A percentile compares a stretch with the other conserved stretches of the same genome.
Evolutionary conservation across 495 filamentous ascomycete species (phyloP).

Genomic region (Penicillium coprophilum): DNA sequence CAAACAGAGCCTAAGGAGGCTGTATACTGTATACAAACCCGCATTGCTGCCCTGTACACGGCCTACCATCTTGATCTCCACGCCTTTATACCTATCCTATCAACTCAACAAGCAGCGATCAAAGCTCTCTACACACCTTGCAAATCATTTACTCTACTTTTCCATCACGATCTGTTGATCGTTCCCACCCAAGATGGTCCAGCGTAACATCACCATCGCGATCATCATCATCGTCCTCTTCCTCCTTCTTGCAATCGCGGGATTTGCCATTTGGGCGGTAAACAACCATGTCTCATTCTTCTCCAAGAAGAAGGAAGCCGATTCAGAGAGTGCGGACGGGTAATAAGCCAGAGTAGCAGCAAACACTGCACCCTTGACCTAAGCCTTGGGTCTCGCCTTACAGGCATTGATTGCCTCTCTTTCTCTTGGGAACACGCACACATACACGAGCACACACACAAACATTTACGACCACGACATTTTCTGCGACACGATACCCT

Average conservation of each 20-base stretch:
- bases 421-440: not conserved
- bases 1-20: constrained; percentile 4
- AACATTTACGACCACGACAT: constrained; percentile 6
- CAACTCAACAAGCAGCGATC: not conserved
- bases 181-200: constrained; percentile 44
- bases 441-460: not conserved
- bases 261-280: constrained; percentile 64
- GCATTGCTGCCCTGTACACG: constrained; percentile 5
- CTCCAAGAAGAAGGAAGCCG: constrained; percentile 31
- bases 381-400: not conserved
- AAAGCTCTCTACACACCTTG: not conserved
- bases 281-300: constrained; percentile 47
- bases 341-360: constrained; percentile 11
- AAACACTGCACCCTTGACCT: not conserved
- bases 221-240: constrained; percentile 82
- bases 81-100: not conserved
- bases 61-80: not conserved
- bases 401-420: not conserved
- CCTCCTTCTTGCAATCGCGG: constrained; percentile 66
- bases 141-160: not conserved
- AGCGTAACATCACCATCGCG: constrained; percentile 77
- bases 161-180: constrained; percentile 5
- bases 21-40: constrained; percentile 11
- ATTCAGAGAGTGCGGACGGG: constrained; percentile 46
- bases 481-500: constrained; percentile 19